phyloP scores from a whole-genome alignment of 1,284 basidiomycete species.

The Ceratobasidium theobromae region DNA sequence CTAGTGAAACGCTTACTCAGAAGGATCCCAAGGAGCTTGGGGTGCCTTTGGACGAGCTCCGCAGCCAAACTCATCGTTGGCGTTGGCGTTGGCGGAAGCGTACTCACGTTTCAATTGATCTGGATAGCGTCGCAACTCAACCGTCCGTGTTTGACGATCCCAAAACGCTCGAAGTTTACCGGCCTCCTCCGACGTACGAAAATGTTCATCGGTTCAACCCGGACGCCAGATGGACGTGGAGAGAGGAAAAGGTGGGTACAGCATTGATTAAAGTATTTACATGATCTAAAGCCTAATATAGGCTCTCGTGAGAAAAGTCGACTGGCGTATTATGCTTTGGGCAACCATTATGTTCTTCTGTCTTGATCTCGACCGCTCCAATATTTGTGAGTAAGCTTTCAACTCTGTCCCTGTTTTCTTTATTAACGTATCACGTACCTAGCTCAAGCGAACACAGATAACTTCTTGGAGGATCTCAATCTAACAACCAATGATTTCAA shows the following conservation, averaged over 20 bases:
- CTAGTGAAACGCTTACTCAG: conserved; percentile 8
- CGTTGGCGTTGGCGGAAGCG: conserved; percentile 21
- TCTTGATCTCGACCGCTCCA: conserved; percentile 50
- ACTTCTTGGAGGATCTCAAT: conserved; percentile 62
- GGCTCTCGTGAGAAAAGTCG: conserved; percentile 60
- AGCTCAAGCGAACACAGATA: conserved; percentile 64
- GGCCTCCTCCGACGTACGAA: conserved; percentile 60
- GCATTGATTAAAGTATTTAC: not conserved
- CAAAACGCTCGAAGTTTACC: conserved; percentile 50
- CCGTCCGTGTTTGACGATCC: conserved; percentile 62
- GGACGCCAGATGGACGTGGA: conserved; percentile 64
- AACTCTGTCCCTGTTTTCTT: not conserved
- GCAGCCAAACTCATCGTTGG: not conserved
- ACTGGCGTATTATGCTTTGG: conserved; percentile 65
- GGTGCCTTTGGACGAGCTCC: not conserved
- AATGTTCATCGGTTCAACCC: conserved; percentile 67
- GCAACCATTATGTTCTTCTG: conserved; percentile 64
- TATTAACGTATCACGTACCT: conserved; percentile 51
- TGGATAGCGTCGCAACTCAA: conserved; percentile 52
- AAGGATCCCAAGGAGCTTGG: not conserved
- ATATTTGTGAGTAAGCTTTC: conserved; percentile 30
- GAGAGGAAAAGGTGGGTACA: conserved; percentile 57
- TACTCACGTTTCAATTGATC: conserved; percentile 39
- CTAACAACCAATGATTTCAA: conserved; percentile 68
- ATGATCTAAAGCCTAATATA: conserved; percentile 37